Evolutionary conservation across 2,329 filamentous ascomycete species (phyloP).

Genomic region (Talaromyces sp.): DNA sequence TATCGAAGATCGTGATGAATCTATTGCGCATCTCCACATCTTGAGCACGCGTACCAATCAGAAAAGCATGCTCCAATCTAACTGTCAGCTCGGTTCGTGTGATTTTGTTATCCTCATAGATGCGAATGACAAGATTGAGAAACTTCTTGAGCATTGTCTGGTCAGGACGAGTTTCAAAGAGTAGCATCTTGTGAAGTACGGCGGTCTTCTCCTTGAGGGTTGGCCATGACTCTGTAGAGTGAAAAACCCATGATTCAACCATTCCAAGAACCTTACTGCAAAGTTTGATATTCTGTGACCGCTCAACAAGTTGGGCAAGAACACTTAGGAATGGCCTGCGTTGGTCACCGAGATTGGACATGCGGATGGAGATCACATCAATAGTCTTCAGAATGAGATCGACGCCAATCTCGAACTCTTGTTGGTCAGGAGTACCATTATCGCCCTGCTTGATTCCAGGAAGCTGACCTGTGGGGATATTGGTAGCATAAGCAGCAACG

Average conservation of each 20-base stretch:
- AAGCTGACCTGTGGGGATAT: constrained; percentile 33
- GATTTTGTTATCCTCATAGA: constrained; percentile 97
- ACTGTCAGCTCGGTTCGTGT: constrained; percentile 93
- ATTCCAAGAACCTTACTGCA: constrained; percentile 91
- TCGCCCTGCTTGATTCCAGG: constrained; percentile 38
- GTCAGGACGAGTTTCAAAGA: constrained; percentile 83
- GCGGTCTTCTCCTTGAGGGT: constrained; percentile 98
- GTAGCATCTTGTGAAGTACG: constrained; percentile 97
- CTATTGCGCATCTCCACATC: constrained; percentile 96
- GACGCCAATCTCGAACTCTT: constrained; percentile 84
- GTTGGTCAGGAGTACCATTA: constrained; percentile 54
- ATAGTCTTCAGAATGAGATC: constrained; percentile 92
- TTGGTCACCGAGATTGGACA: constrained; percentile 88
- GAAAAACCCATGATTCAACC: constrained; percentile 95
- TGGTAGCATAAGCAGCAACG: constrained; percentile 66
- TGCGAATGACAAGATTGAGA: constrained; percentile 90
- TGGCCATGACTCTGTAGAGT: constrained; percentile 89
- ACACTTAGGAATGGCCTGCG: constrained; percentile 92
- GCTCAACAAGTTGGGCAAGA: constrained; percentile 89
- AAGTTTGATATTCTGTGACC: constrained; percentile 79
- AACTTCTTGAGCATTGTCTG: constrained; percentile 86
- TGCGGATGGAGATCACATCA: constrained; percentile 83
- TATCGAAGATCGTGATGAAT: constrained; percentile 95
- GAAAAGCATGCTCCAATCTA: constrained; percentile 94
- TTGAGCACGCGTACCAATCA: constrained; percentile 87